Evolutionary conservation across 2,329 filamentous ascomycete species (phyloP), one percentile per base, ranked within the genome.

Genomic region (Esteya vermicola): DNA sequence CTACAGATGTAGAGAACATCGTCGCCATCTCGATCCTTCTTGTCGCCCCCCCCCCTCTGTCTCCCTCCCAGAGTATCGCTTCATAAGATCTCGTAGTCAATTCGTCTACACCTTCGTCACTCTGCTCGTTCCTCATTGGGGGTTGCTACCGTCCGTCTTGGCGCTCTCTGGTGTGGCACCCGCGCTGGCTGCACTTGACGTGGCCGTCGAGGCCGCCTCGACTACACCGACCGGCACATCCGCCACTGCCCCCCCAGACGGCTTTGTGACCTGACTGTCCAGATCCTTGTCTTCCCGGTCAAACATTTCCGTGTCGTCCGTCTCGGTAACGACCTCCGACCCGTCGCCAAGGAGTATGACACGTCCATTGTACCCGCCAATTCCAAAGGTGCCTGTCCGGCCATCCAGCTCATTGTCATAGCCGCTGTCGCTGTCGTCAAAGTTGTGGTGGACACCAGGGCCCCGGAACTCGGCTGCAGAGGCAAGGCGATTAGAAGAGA

Each of bases 261-360:
- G 67, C 64, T 84, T 88, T 56, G 75, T 73, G 45, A 91, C 82
- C 64, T 93, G 85, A 58, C 81, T 88, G 48, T 75, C 79, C 47
- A 88, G 70, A 56, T 94, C 86, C 58, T 85, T 84, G 55, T 93
- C 84, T 55, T 93, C 85, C 57, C 85, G 81, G 59, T 95, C 85
- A 62, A 95, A 93, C 79, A 94, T 89, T 53, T 94, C 86, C 48
- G 82, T 78, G 56, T 95, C 86, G 60, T 86, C 79, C 57, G 82
- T 82, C 61, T 91, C 85, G 51, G 85, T 85, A 54, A 88, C 69
- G 57, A 93, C 77, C 67, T 95, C 88, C 54, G 85, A 93, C 53
- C 89, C 91, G 66, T 96, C 88, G 50, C 89, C 88, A 51, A 98
- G 75, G 57, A 94, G 79, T 60, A 96, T 96, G 59, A 95, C 86